Conservation (phyloP, 2,329 filamentous ascomycete species). For the Monosporascus ibericus region DNA sequence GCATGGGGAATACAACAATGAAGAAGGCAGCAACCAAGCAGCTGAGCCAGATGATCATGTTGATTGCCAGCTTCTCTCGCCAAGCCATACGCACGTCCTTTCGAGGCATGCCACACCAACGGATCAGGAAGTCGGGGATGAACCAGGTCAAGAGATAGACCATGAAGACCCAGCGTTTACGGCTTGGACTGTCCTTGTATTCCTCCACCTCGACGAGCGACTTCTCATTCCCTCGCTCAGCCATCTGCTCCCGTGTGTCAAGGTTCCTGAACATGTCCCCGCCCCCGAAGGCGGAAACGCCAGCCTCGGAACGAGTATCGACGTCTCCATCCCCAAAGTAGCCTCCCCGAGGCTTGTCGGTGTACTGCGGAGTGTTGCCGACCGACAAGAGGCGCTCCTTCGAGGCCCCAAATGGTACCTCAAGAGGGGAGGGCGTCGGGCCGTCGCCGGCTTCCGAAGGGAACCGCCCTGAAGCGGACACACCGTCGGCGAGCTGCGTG, state of each 20-base stretch:
- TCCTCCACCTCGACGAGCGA: slow-evolving; percentile 87
- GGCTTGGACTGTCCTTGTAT: slow-evolving; percentile 66
- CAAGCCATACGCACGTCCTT: slow-evolving; percentile 91
- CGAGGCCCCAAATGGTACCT: slow-evolving; percentile 52
- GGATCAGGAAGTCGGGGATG: slow-evolving; percentile 78
- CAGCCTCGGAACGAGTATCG: slow-evolving; percentile 85
- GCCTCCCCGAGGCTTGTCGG: slow-evolving; percentile 69
- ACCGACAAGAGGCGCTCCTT: slow-evolving; percentile 52
- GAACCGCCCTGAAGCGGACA: slow-evolving; percentile 48
- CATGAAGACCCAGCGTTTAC: slow-evolving; percentile 85
- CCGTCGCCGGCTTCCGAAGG: slow-evolving; percentile 59
- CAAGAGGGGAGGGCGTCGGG: slow-evolving; percentile 50
- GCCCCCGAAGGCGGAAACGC: slow-evolving; percentile 80
- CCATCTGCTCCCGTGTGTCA: slow-evolving; percentile 89
- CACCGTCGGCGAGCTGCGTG: slow-evolving; percentile 63
- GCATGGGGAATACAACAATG: slow-evolving; percentile 76
- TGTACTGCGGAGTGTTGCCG: slow-evolving; percentile 53
- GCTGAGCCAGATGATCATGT: slow-evolving; percentile 89
- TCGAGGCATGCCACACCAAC: slow-evolving; percentile 71
- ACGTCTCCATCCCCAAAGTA: slow-evolving; percentile 77
- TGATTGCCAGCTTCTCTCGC: slow-evolving; percentile 97
- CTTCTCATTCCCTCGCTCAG: slow-evolving; percentile 89
- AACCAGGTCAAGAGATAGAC: slow-evolving; percentile 83
- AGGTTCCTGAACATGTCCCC: slow-evolving; percentile 98
- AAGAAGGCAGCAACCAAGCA: slow-evolving; percentile 79